A percentile compares a stretch with the other conserved stretches of the same genome.
Conservation (phyloP, 148 eudicot genomes). For the Selenicereus undatus region DNA sequence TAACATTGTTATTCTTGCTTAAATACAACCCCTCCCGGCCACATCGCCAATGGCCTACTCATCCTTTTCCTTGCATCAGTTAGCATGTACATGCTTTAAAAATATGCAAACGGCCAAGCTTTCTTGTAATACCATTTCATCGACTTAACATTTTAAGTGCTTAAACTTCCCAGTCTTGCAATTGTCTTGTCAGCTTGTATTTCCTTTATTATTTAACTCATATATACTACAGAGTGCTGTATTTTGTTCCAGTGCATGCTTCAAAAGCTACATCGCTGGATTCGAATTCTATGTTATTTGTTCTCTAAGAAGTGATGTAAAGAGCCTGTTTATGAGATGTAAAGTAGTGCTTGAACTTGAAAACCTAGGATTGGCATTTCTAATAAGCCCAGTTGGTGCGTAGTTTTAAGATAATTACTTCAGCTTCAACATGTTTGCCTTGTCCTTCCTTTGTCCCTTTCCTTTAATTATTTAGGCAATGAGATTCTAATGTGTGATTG, state of each 20-base stretch:
- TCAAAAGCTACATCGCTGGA: too few species aligned
- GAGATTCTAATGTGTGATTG: constrained; percentile 2
- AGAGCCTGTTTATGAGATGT: too few species aligned
- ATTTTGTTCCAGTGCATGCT: neutral
- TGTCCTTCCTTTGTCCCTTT: neutral
- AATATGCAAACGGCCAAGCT: neutral
- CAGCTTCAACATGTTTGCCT: neutral
- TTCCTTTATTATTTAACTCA: neutral
- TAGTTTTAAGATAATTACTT: neutral
- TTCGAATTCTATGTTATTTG: too few species aligned
- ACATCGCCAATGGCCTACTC: too few species aligned
- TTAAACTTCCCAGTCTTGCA: neutral
- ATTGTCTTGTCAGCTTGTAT: neutral
- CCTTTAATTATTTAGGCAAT: neutral
- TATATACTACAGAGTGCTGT: neutral
- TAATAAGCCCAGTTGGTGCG: neutral
- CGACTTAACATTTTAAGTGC: neutral
- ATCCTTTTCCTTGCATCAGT: neutral
- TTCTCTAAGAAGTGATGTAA: too few species aligned
- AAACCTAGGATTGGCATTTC: too few species aligned
- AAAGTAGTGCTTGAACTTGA: too few species aligned
- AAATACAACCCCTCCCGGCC: too few species aligned
- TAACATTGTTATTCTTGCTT: neutral
- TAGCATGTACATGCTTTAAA: neutral
- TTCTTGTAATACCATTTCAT: neutral